Evolutionary conservation across 2,329 filamentous ascomycete species (phyloP).

Genomic region (Hymenoscyphus linearis): DNA sequence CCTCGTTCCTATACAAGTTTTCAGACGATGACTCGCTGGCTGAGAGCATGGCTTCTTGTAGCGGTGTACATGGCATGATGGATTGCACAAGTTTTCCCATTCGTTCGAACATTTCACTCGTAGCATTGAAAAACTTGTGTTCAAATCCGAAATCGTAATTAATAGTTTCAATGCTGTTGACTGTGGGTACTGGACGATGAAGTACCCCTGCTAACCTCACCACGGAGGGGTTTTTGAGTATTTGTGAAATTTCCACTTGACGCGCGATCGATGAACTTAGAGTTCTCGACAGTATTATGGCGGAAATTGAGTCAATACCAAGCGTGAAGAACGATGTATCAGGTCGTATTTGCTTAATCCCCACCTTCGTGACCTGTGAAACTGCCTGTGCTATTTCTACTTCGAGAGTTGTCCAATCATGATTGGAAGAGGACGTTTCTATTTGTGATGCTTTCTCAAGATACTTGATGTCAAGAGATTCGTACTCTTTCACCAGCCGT

Average conservation of each 20-base stretch:
- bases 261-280: constrained; percentile 44
- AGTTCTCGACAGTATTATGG: constrained; percentile 61
- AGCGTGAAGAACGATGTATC: constrained; percentile 72
- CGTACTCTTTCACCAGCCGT: constrained; percentile 45
- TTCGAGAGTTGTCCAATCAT: constrained; percentile 51
- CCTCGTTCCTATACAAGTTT: constrained; percentile 66
- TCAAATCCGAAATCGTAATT: constrained; percentile 22
- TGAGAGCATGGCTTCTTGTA: constrained; percentile 84
- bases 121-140: constrained; percentile 17
- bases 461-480: constrained; percentile 38
- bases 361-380: constrained; percentile 42
- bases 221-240: constrained; percentile 66
- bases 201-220: constrained; percentile 46
- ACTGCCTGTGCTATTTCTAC: constrained; percentile 49
- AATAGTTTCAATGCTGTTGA: neutral
- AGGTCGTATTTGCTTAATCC: constrained; percentile 45
- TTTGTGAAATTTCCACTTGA: constrained; percentile 58
- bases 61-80: constrained; percentile 75
- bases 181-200: neutral
- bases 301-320: constrained; percentile 78
- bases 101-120: constrained; percentile 15
- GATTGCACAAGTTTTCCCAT: constrained; percentile 38
- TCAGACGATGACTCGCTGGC: constrained; percentile 40
- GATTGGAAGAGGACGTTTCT: constrained; percentile 13
- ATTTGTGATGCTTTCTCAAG: constrained; percentile 36